Evolutionary conservation across 768 basidiomycete genomes (phyloP), one percentile per base, ranked within the genome.

Genomic region (Leccinellum luteum): DNA sequence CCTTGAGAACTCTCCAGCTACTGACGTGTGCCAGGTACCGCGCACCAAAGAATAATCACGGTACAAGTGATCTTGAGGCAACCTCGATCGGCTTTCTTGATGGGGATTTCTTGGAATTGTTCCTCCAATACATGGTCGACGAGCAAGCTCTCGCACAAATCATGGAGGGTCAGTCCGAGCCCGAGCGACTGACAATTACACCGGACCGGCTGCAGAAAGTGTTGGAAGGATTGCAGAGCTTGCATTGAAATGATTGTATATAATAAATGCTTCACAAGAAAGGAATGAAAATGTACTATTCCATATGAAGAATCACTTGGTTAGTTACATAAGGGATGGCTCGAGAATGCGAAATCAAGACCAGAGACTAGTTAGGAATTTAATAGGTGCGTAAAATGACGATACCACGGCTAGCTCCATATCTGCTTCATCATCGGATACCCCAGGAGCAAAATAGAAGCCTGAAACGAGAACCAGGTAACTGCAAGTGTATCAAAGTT

Each of bases 381-480:
- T 59, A 21, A 48, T 53, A 31, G 44, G 21, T 19, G 54, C 38
- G 23, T 48, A 44, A 44, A 60, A 17, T 9, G 58, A 55, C 6
- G 60, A 55, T 10, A 54, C 41, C 19, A 49, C 23, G 28, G 43
- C 49, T 8, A 60, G 8, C 14, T 27, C 28, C 25, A 66, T 34
- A 15, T 60, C 67, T 25, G 57, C 62, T 44, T 56, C 52, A 15
- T 71, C 68, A 21, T 61, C 62, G n/a, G 64, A 61, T 13, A 61
- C 52, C 27, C 71, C 69, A 13, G 92, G 91, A 2, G 92, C 95
- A 64, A 85, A 96, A 78, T 88, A 98, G 78, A 98, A 99, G 21
- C 97, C 97, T 30, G 92, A 83, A 34, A 83, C 73, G 32, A 99
- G 85, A 48, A 98, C 95, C 48, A 98, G 78, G 71, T 99, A 99